Conservation (phyloP, 225 moss, liverwort and hornwort species). For the Ulota crispa region DNA sequence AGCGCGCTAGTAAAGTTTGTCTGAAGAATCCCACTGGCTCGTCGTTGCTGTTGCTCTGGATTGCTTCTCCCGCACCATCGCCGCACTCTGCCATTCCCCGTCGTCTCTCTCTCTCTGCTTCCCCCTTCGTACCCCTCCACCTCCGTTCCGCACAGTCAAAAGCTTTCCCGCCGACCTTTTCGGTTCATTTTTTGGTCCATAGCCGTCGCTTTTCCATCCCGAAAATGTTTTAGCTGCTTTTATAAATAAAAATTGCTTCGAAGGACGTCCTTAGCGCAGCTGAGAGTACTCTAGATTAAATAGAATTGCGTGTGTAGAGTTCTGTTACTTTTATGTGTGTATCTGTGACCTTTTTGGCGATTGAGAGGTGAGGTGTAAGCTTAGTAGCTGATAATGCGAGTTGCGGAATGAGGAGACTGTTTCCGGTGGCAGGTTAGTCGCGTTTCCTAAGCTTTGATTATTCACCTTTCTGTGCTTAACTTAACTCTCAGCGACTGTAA, state of each 20-base stretch:
- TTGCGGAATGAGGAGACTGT: slow-evolving; percentile 33
- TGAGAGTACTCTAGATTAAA: slow-evolving; percentile 6
- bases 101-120: neutral
- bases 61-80: neutral
- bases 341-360: neutral
- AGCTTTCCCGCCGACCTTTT: neutral
- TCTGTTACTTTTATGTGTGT: neutral
- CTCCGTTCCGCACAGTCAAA: neutral
- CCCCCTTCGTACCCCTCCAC: neutral
- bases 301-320: neutral
- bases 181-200: neutral
- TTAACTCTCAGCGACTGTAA: neutral
- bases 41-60: neutral
- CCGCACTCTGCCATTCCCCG: neutral
- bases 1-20: neutral
- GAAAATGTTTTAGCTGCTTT: neutral
- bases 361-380: neutral
- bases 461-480: neutral
- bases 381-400: slow-evolving; percentile 8
- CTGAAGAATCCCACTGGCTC: neutral
- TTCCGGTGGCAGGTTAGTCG: slow-evolving; percentile 30
- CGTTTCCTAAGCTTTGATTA: neutral
- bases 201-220: neutral
- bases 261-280: neutral
- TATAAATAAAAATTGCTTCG: neutral